phyloP scores from a whole-genome alignment of 2,329 filamentous ascomycete species.

The Geosmithia morbida region DNA sequence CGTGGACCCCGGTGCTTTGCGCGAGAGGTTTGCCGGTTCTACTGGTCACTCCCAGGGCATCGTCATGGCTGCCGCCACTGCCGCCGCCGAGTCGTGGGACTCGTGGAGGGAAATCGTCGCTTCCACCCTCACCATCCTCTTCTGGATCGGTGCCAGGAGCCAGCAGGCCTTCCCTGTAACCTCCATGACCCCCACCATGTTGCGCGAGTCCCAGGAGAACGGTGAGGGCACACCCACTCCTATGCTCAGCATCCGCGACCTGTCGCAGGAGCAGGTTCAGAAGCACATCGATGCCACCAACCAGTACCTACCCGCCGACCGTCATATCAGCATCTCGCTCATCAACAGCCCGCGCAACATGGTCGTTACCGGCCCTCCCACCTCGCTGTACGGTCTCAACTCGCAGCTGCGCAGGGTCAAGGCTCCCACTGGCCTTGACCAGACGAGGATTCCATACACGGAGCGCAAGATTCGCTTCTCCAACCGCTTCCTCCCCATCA shows the following conservation, averaged over 20 bases:
- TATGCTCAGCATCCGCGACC: conserved; percentile 94
- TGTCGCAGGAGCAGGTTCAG: conserved; percentile 77
- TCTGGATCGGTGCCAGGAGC: conserved; percentile 96
- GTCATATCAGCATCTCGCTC: conserved; percentile 88
- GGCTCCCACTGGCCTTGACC: conserved; percentile 91
- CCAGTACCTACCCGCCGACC: conserved; percentile 81
- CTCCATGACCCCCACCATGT: conserved; percentile 76
- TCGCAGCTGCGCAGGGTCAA: conserved; percentile 92
- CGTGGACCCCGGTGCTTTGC: conserved; percentile 74
- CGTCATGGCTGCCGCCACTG: conserved; percentile 81
- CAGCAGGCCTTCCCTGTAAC: conserved; percentile 96
- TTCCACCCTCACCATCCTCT: conserved; percentile 79
- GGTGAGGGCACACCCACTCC: conserved; percentile 93
- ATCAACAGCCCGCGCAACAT: conserved; percentile 96
- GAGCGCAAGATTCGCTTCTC: conserved; percentile 94
- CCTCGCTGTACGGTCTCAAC: conserved; percentile 93
- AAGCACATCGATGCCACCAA: conserved; percentile 96
- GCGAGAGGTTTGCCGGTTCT: conserved; percentile 71
- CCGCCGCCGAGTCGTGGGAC: conserved; percentile 86
- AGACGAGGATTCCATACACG: conserved; percentile 86
- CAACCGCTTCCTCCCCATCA: conserved; percentile 94
- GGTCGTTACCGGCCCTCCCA: conserved; percentile 89
- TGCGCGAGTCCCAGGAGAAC: conserved; percentile 86
- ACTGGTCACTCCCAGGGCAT: conserved; percentile 97
- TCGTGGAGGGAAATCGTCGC: conserved; percentile 69